Evolutionary conservation across 2,329 filamentous ascomycete genomes (phyloP), one percentile per base, ranked within the genome.

Genomic region (Fusarium sp.): DNA sequence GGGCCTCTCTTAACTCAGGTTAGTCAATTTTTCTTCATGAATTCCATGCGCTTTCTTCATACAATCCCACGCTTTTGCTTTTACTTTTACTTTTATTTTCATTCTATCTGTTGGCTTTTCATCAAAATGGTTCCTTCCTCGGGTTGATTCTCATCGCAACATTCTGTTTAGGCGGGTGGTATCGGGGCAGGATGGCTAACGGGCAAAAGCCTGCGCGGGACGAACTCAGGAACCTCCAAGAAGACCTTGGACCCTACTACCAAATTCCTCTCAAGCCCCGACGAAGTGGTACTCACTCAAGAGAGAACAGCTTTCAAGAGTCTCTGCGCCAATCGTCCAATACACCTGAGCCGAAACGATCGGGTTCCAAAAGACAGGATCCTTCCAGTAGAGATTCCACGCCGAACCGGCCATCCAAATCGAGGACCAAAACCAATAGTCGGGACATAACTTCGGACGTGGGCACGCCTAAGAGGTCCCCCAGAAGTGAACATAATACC

Each of bases 241-340:
- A 78, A 69, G 71, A 79, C 47, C 76, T 78, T 49, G 77, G 77
- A 10, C 75, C 76, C 14, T 78, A 75, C 54, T 78, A 75, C 60
- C 72, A 76, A 37, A 67, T 72, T 55, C 69, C 72, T 24, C 57
- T 73, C 13, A 68, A 71, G 37, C 70, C 68, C 20, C 63, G 72
- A 56, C 61, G 74, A 62, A 72, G 65, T 46, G 62, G 62, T 33
- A 64, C 70, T 45, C 69, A 71, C 17, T 73, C 72, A 50, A 65
- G 65, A 47, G 66, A 70, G 58, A 68, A 71, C 39, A 70, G 69
- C 48, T 67, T 71, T 50, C 65, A 70, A 43, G 71, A 74, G 54
- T 67, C 70, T 60, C 56, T 66, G 43, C 60, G 63, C 26, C 62
- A 68, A 39, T 65, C 65, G 15, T 70, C 72, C 19, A 69, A 70